Conservation (phyloP, 2,329 filamentous ascomycete species). For the Thermothelomyces thermophilus region DNA sequence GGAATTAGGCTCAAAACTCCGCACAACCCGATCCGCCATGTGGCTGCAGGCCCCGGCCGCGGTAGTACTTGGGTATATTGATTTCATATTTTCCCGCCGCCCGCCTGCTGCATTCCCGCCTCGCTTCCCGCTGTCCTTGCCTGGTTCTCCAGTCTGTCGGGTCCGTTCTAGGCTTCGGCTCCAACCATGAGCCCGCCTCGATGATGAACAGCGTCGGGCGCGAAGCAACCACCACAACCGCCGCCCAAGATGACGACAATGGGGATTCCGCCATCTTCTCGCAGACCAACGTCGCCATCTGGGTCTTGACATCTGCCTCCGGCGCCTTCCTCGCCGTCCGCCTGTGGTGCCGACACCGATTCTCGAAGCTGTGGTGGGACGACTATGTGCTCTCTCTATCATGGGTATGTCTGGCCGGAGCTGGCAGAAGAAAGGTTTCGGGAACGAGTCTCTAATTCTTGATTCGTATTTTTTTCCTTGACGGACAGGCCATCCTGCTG, state of each 20-base stretch:
- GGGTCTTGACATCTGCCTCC: conserved; percentile 13
- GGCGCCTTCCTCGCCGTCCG: conserved; percentile 16
- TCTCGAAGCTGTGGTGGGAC: conserved; percentile 17
- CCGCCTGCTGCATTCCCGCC: background rate
- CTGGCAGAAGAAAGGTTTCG: background rate
- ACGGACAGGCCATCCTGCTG: conserved; percentile 11
- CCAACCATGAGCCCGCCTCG: background rate
- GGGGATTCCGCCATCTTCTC: conserved; percentile 1
- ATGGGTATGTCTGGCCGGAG: conserved; percentile 13
- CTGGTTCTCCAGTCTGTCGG: background rate
- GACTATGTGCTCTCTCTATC: conserved; percentile 13
- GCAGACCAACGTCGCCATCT: conserved; percentile 17
- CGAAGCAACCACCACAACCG: background rate
- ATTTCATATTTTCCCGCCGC: background rate
- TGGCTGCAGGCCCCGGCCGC: background rate
- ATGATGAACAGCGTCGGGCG: background rate
- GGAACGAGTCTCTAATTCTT: background rate
- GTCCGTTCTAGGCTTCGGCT: background rate
- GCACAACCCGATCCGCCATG: conserved; percentile 6
- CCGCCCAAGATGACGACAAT: background rate
- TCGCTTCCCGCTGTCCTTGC: background rate
- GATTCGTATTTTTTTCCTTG: background rate
- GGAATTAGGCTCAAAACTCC: background rate
- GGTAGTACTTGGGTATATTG: background rate
- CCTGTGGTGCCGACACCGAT: conserved; percentile 12